Base-by-base conservation (phyloP, 2,329 filamentous ascomycete species). In the Aspergillus puulaauensis region DNA sequence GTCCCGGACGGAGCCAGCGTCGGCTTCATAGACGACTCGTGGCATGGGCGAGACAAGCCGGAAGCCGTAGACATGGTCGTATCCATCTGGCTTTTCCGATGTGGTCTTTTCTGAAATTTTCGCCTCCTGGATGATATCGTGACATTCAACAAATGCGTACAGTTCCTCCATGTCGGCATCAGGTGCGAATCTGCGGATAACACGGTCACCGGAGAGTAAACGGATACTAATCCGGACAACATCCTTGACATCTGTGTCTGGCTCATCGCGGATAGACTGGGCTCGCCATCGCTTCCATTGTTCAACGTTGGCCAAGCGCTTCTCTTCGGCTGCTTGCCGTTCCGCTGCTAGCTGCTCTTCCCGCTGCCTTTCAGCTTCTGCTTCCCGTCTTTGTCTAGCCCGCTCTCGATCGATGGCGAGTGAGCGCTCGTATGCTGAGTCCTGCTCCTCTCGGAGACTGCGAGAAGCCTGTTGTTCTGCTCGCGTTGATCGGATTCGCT, bases 101-200 rank as follows among this genome's bases (percentile, higher is more conserved):
- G 77, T 71, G 15, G 75, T 72, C 4, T 65, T 67, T 58, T 59
- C 60, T 56, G 66, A 49, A 52, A 61, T 35, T n/a, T 75, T 74
- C 39, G 62, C 37, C 31, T 76, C 74, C 37, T 82, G 74, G 3
- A 92, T 66, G 6, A 89, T 66, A 52, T 91, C 87, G 71, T 92
- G 88, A 76, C 93, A 98, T 70, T 99, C 95, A 2, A 98, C 92
- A 76, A 96, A 97, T 0, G 93, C 95, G 73, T 98, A 98, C 6
- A 99, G 77, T 68, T 97, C 92, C 71, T 98, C 93, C 39, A 98
- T 79, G 2, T 83, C 81, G 0, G 90, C 85, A n/a, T 85, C 80
- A 1, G 82, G 79, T 0, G 80, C 74, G 71, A 99, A 98, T 50
- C 84, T 85, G 43, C 93, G 84, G 56, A 96, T 84, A 2, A 96